Percentiles rank a stretch among this genome's conserved stretches.
phyloP scores from a whole-genome alignment of 129 eudicot species.

The Chrysanthemum makinoi region DNA sequence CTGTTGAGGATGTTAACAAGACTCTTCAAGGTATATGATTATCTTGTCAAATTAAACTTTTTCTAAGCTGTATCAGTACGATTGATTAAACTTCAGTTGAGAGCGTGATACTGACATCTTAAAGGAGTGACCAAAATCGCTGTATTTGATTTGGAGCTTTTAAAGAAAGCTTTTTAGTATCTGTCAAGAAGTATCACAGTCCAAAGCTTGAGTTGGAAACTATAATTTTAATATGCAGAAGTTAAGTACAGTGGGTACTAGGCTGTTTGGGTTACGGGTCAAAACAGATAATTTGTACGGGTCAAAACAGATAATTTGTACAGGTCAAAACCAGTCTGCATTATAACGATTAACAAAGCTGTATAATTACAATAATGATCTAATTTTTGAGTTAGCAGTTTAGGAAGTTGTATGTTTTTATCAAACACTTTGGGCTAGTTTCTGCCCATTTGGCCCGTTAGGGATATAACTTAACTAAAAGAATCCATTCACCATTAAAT shows the following conservation, averaged over 20 bases:
- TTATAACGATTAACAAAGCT: too few relatives aligned
- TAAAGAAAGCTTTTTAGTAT: neutral
- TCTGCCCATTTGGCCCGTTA: neutral
- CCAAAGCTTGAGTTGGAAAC: too few relatives aligned
- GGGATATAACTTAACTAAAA: neutral
- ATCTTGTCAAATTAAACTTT: neutral
- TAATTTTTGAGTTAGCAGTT: too few relatives aligned
- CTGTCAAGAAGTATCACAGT: neutral
- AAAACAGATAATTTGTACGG: neutral
- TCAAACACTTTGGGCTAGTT: too few relatives aligned
- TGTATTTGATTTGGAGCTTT: neutral
- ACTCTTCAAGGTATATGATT: slow-evolving; percentile 68
- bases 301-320: neutral
- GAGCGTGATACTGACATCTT: neutral
- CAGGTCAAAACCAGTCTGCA: too few relatives aligned
- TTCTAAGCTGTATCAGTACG: neutral
- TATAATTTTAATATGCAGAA: neutral
- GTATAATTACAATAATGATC: too few relatives aligned
- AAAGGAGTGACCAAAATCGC: neutral
- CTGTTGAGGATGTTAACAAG: slow-evolving; percentile 68
- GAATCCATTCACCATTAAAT: neutral
- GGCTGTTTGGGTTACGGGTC: neutral
- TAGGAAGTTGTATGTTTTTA: too few relatives aligned
- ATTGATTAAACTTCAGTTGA: neutral
- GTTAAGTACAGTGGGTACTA: neutral